These are phyloP conservation scores for Somion occarium DNA, from an alignment of 1,284 basidiomycete genomes.

Conservation along the genomic window DNA sequence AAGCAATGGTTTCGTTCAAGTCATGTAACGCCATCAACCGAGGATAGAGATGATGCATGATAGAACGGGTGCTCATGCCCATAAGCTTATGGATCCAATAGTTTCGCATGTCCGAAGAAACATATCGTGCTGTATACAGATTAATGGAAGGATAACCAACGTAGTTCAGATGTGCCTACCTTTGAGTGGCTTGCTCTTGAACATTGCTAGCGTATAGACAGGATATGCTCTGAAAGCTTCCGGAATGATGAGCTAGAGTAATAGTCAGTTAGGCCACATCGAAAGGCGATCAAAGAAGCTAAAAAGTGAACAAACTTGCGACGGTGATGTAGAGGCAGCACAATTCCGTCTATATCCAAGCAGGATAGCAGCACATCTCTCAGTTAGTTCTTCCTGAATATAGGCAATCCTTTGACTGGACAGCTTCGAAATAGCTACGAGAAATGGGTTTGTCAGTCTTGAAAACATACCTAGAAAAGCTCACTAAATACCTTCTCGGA, in stretches of 20 bases:
- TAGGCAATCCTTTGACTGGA: conserved; percentile 60
- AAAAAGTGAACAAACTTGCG: conserved; percentile 59
- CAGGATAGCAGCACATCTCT: conserved; percentile 80
- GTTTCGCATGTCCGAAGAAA: conserved; percentile 91
- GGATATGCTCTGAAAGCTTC: conserved; percentile 92
- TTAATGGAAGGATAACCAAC: background rate
- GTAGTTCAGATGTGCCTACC: conserved; percentile 38
- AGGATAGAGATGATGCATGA: conserved; percentile 87
- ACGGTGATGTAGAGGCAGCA: conserved; percentile 75
- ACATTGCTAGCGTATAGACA: conserved; percentile 78
- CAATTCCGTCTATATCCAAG: conserved; percentile 91
- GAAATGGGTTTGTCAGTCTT: too few relatives aligned
- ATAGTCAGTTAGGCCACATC: too few relatives aligned
- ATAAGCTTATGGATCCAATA: conserved; percentile 79
- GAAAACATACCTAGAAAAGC: too few relatives aligned
- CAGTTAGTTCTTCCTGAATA: conserved; percentile 83
- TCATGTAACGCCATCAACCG: conserved; percentile 88
- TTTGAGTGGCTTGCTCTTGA: conserved; percentile 92
- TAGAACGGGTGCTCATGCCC: conserved; percentile 62
- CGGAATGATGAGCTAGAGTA: conserved; percentile 92
- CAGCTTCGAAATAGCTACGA: conserved; percentile 67
- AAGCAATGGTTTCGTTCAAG: conserved; percentile 67
- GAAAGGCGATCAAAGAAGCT: background rate
- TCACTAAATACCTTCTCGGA: conserved; percentile 86
- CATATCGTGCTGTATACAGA: conserved; percentile 60